These are phyloP conservation scores for Penicillium sp. DNA, from an alignment of 2,329 filamentous ascomycete genomes.

Conservation along the genomic window DNA sequence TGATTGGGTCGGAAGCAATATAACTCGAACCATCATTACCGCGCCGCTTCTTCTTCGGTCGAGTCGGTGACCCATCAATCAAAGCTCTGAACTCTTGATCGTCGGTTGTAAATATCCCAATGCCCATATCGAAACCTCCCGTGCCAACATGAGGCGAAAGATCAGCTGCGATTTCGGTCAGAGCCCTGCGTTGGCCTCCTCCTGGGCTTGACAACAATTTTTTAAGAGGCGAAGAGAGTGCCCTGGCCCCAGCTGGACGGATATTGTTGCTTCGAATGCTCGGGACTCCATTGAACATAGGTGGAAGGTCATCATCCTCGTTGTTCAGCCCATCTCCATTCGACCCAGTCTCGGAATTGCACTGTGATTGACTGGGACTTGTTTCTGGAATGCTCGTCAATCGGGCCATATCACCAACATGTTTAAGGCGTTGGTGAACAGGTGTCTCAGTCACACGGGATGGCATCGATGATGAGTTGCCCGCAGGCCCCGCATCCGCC, in stretches of 20 bases:
- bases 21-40: conserved; percentile 34
- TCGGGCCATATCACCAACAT: conserved; percentile 28
- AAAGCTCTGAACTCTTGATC: conserved; percentile 41
- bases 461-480: conserved; percentile 40
- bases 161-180: conserved; percentile 46
- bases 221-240: conserved; percentile 31
- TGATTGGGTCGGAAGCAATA: conserved; percentile 30
- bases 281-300: conserved; percentile 23
- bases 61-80: conserved; percentile 34
- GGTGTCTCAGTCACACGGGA: conserved; percentile 44
- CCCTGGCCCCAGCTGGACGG: conserved; percentile 19
- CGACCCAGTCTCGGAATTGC: conserved; percentile 23
- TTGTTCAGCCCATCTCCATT: conserved; percentile 30
- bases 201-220: conserved; percentile 41
- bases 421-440: conserved; percentile 27
- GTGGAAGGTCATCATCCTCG: conserved; percentile 42
- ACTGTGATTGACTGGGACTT: conserved; percentile 32
- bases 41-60: conserved; percentile 40
- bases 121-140: conserved; percentile 34
- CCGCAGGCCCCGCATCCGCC: conserved; percentile 15
- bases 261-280: conserved; percentile 21
- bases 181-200: conserved; percentile 36
- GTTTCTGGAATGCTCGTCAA: conserved; percentile 42
- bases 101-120: conserved; percentile 41
- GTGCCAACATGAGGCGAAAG: conserved; percentile 40